These are phyloP conservation scores for Globisporangium uncinulatum DNA, from an alignment of 352 stramenopile genomes.

Conservation along the genomic window DNA sequence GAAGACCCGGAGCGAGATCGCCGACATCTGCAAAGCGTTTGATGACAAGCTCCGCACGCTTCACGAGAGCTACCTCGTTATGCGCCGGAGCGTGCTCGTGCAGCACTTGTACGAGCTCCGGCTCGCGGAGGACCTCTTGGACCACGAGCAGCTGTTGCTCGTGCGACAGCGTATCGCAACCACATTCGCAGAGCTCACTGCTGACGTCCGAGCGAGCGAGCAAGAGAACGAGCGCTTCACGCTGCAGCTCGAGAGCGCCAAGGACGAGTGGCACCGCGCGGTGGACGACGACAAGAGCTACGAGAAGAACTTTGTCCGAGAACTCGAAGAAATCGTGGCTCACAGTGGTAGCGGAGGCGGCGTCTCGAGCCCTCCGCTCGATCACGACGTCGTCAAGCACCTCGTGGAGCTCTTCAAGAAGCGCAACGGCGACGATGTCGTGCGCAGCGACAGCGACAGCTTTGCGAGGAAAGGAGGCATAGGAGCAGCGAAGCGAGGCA, in stretches of 20 bases:
- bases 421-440: conserved; percentile 49
- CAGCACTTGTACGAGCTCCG: conserved; percentile 74
- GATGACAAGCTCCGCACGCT: conserved; percentile 79
- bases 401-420: conserved; percentile 77
- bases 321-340: conserved; percentile 68
- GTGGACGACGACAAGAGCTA: conserved; percentile 65
- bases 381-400: conserved; percentile 72
- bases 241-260: conserved; percentile 40
- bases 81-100: conserved; percentile 39
- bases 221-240: conserved; percentile 46
- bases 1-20: conserved; percentile 76
- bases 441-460: conserved; percentile 11
- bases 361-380: conserved; percentile 36
- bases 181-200: conserved; percentile 17
- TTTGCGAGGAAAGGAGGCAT: conserved; percentile 12
- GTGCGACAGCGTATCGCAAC: conserved; percentile 22
- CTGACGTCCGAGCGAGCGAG: conserved; percentile 19
- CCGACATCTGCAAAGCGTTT: conserved; percentile 74
- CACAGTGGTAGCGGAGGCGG: conserved; percentile 10
- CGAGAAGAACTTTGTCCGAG: conserved; percentile 55
- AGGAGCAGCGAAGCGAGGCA: conserved; percentile 13
- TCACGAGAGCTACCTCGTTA: conserved; percentile 46
- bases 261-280: conserved; percentile 58
- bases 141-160: conserved; percentile 40
- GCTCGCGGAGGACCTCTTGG: conserved; percentile 46